These are phyloP conservation scores for Gynostemma pentaphyllum DNA, from an alignment of 306 rosid genomes.

Conservation along the genomic window DNA sequence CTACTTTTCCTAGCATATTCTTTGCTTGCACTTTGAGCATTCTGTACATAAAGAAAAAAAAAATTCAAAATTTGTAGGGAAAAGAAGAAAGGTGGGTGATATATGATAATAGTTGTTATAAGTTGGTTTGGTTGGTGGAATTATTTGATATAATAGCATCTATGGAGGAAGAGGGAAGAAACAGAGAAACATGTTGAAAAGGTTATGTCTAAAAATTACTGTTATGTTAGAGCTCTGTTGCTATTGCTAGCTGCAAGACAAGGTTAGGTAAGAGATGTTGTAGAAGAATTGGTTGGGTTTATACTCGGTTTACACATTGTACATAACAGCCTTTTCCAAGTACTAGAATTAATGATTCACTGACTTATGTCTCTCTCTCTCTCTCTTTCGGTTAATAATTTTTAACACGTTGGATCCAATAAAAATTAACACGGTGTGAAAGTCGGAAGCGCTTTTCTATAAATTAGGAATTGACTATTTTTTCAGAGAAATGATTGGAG, in stretches of 20 bases:
- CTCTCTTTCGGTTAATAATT: too few relatives aligned
- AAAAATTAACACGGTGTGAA: too few relatives aligned
- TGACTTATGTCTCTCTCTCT: neutral
- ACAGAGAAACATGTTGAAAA: neutral
- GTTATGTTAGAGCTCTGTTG: neutral
- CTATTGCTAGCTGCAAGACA: neutral
- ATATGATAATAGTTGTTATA: slow-evolving; percentile 33
- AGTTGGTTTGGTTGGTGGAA: slow-evolving; percentile 2
- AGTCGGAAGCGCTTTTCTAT: too few relatives aligned
- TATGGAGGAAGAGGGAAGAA: neutral
- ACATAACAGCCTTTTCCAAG: neutral
- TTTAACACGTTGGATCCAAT: too few relatives aligned
- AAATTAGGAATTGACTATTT: too few relatives aligned
- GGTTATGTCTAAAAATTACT: neutral
- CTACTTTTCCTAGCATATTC: slow-evolving; percentile 33
- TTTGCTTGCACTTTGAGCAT: slow-evolving; percentile 46
- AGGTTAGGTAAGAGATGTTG: neutral
- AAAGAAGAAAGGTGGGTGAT: slow-evolving; percentile 16
- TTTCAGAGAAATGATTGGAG: too few relatives aligned
- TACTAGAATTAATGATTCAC: slow-evolving; percentile 3
- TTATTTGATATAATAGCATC: neutral
- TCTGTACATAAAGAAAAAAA: slow-evolving; percentile 46
- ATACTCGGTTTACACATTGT: slow-evolving; percentile 9
- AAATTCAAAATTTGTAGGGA: slow-evolving; percentile 11
- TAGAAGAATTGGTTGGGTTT: neutral